A percentile compares a stretch with the other conserved stretches of the same genome.
These are phyloP conservation scores for Lachancea lanzarotensis DNA, from an alignment of 805 yeast species.

Conservation along the genomic window DNA sequence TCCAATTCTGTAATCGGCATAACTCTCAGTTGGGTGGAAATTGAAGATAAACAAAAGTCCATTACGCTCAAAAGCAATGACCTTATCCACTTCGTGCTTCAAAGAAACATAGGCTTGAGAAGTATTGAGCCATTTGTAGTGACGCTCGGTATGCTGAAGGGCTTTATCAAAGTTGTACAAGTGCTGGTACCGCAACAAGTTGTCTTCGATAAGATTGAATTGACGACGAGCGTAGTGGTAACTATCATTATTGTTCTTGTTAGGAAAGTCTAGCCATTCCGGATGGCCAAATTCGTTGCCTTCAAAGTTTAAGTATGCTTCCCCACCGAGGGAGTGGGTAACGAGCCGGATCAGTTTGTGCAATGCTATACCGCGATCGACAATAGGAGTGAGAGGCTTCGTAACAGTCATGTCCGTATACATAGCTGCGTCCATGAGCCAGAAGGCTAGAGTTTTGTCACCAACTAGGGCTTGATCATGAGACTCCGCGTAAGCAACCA, in stretches of 20 bases:
- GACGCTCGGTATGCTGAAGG: slow-evolving; percentile 69
- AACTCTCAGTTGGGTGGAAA: slow-evolving; percentile 81
- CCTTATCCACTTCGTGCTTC: slow-evolving; percentile 84
- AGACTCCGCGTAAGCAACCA: slow-evolving; percentile 88
- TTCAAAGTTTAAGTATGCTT: slow-evolving; percentile 91
- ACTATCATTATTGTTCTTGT: slow-evolving; percentile 78
- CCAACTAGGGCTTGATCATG: slow-evolving; percentile 98
- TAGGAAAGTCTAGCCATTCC: slow-evolving; percentile 97
- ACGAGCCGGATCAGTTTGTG: slow-evolving; percentile 86
- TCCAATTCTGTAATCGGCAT: slow-evolving; percentile 85
- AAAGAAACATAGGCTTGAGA: slow-evolving; percentile 79
- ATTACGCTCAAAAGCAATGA: slow-evolving; percentile 81
- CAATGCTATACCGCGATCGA: slow-evolving; percentile 84
- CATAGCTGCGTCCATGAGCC: slow-evolving; percentile 99
- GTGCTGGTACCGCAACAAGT: slow-evolving; percentile 68
- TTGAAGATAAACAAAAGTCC: slow-evolving; percentile 82
- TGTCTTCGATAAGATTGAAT: slow-evolving; percentile 79
- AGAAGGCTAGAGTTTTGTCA: slow-evolving; percentile 91
- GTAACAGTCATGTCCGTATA: slow-evolving; percentile 87
- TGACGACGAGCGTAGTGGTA: slow-evolving; percentile 95
- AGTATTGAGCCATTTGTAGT: slow-evolving; percentile 64
- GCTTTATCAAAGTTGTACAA: slow-evolving; percentile 78
- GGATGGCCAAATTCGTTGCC: slow-evolving; percentile 99
- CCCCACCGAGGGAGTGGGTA: slow-evolving; percentile 93
- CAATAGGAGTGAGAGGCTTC: slow-evolving; percentile 63